These are phyloP conservation scores for Ascochyta pisi DNA, from an alignment of 2,329 filamentous ascomycete genomes.

Conservation along the genomic window DNA sequence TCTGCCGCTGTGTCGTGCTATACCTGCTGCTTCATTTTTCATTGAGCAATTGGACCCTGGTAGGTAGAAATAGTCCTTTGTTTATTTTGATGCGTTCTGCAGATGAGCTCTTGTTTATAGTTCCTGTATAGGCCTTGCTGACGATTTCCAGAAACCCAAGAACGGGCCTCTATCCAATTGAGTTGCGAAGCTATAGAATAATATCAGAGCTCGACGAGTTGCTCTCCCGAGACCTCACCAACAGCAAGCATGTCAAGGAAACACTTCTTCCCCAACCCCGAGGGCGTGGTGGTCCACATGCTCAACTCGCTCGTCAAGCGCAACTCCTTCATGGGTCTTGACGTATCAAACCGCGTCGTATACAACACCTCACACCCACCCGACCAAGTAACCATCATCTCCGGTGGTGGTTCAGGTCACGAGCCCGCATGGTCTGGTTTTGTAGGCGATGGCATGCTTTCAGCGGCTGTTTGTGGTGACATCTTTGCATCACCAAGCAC, in stretches of 20 bases:
- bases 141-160: background rate
- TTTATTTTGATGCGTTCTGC: background rate
- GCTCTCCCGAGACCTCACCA: too few species aligned
- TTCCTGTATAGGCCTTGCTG: background rate
- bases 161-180: background rate
- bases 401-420: constrained; percentile 57
- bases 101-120: background rate
- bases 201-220: background rate
- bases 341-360: constrained; percentile 57
- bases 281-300: constrained; percentile 58
- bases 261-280: constrained; percentile 61
- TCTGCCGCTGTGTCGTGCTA: background rate
- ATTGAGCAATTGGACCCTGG: background rate
- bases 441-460: constrained; percentile 58
- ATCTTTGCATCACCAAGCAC: constrained; percentile 58
- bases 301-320: constrained; percentile 56
- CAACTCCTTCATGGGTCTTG: constrained; percentile 53
- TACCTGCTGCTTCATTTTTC: background rate
- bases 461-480: constrained; percentile 57
- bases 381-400: constrained; percentile 55
- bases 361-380: constrained; percentile 54
- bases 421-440: constrained; percentile 59
- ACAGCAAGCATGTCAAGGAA: constrained; percentile 57
- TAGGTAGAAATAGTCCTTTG: background rate
- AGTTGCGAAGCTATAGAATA: background rate